Evolutionary conservation across 768 basidiomycete species (phyloP), one percentile per base, ranked within the genome.

Genomic region (Tephrocybe rancida): DNA sequence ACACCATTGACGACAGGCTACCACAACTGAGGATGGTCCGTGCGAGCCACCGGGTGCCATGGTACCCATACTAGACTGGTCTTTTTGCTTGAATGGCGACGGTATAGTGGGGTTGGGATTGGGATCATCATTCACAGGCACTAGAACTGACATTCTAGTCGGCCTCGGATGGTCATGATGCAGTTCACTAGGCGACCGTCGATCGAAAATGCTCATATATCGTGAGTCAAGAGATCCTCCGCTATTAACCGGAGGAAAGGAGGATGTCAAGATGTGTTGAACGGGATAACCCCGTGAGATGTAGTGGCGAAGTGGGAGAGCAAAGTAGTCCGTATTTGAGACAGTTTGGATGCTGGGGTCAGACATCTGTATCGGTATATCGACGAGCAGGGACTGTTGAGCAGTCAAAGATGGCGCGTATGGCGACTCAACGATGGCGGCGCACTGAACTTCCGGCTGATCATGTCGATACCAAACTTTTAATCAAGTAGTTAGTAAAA

Each of bases 1-100:
- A 65, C 67, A 91, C 89, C 89, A 92, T 68, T 90, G 88, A 57
- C 85, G 85, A 77, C 90, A 92, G 59, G 90, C 89, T 73, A 92
- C 89, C 70, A 92, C 89, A 64, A 83, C 80, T 61, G 75, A 80
- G 10, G 87, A 84, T 72, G 75, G 54, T 50, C 69, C 71, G 65
- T 65, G 73, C 59, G 67, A 68, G 54, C 63, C 65, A 60, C 57
- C 67, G 47, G 68, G 48, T 60, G 69, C 29, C 57, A 68, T 13
- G 48, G 44, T 37, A 54, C 62, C 64, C 48, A 64, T n/a, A n/a
- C n/a, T 67, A 50, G 68, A 71, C 67, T 61, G 54, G 61, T 77
- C 73, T 62, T 65, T 59, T 57, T 58, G 70, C 48, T 69, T 68
- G 52, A 65, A 59, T 58, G 71, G 61, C 52, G 70, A 64, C 58